A percentile compares a stretch with the other conserved stretches of the same genome.
These are phyloP conservation scores for Podospora conica DNA, from an alignment of 495 filamentous ascomycete species.

Conservation along the genomic window DNA sequence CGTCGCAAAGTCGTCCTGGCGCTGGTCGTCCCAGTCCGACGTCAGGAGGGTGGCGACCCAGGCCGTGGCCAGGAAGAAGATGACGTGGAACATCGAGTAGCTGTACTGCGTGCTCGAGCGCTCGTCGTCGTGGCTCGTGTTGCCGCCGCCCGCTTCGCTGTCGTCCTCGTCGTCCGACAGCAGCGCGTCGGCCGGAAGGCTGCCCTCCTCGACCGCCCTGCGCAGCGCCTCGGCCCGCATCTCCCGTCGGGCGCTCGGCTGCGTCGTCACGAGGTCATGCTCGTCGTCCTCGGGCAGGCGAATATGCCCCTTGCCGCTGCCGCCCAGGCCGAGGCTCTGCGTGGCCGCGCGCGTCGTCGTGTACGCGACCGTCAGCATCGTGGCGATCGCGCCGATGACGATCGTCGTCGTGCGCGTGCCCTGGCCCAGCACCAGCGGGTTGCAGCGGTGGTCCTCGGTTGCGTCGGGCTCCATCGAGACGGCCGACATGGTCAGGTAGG, in stretches of 20 bases:
- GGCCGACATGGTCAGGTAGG: constrained; percentile 95
- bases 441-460: constrained; percentile 72
- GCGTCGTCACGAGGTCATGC: constrained; percentile 84
- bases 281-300: constrained; percentile 55
- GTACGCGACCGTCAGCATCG: constrained; percentile 95
- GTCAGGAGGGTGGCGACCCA: constrained; percentile 94
- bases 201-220: constrained; percentile 83
- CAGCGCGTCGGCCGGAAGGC: constrained; percentile 83
- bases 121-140: constrained; percentile 76
- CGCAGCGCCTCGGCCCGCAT: constrained; percentile 91
- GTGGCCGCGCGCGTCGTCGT: constrained; percentile 96
- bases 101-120: constrained; percentile 85
- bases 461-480: constrained; percentile 96
- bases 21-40: constrained; percentile 62
- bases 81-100: constrained; percentile 94
- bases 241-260: constrained; percentile 72
- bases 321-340: constrained; percentile 78
- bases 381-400: constrained; percentile 87
- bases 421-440: constrained; percentile 81
- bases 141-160: constrained; percentile 46
- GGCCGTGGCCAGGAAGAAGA: constrained; percentile 91
- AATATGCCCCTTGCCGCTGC: constrained; percentile 50
- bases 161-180: constrained; percentile 77
- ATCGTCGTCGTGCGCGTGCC: constrained; percentile 87
- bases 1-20: constrained; percentile 69